These are phyloP conservation scores for Orbilia quercus DNA, from an alignment of 2,329 filamentous ascomycete genomes.

Conservation along the genomic window DNA sequence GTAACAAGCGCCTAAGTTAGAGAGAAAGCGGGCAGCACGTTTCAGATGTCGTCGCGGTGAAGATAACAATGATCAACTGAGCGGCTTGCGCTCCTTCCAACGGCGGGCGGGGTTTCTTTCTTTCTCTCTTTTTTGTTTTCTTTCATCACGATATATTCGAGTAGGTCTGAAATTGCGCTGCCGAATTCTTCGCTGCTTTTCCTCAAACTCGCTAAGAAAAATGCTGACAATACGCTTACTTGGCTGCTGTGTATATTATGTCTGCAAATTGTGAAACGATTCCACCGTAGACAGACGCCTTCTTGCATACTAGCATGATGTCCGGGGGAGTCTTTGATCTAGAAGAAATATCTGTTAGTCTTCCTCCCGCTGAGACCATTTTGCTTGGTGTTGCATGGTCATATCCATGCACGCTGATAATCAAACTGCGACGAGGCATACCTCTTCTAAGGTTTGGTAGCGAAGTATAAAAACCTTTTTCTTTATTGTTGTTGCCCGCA, in stretches of 20 bases:
- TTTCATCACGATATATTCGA: background rate
- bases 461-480: conserved; percentile 46
- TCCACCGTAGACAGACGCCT: conserved; percentile 21
- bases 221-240: background rate
- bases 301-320: background rate
- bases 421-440: conserved; percentile 35
- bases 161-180: background rate
- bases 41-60: conserved; percentile 31
- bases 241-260: background rate
- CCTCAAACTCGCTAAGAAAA: background rate
- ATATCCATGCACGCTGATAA: conserved; percentile 35
- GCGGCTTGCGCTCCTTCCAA: background rate
- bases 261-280: conserved; percentile 30
- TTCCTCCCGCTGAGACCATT: background rate
- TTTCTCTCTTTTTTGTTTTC: background rate
- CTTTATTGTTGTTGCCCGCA: conserved; percentile 10
- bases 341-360: background rate
- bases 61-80: background rate
- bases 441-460: conserved; percentile 39
- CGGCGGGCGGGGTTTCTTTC: too few relatives aligned
- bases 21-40: conserved; percentile 22
- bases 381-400: conserved; percentile 5
- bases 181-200: conserved; percentile 1
- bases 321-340: background rate
- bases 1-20: conserved; percentile 56